phyloP scores from a whole-genome alignment of 352 stramenopile species.

The Pythium guiyangense region DNA sequence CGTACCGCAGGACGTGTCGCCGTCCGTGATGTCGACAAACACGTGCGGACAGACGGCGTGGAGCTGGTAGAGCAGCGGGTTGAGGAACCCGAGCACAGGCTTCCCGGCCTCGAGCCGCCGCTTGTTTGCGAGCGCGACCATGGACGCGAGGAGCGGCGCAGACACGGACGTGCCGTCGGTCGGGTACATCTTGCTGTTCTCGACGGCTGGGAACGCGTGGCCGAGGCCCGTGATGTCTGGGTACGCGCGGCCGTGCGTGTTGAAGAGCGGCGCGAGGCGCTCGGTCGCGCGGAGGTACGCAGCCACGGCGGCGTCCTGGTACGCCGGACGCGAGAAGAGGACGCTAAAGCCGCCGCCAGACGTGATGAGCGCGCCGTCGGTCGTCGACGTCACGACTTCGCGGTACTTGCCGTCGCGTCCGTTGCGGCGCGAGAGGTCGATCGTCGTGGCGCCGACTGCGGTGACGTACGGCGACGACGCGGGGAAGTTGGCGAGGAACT shows the following conservation, averaged over 20 bases:
- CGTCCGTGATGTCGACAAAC: slow-evolving; percentile 62
- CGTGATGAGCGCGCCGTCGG: slow-evolving; percentile 54
- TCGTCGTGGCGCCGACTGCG: slow-evolving; percentile 55
- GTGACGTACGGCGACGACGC: slow-evolving; percentile 74
- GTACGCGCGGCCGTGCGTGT: slow-evolving; percentile 40
- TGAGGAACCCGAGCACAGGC: slow-evolving; percentile 58
- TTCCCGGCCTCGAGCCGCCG: slow-evolving; percentile 26
- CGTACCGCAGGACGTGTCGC: slow-evolving; percentile 51
- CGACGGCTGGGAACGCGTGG: slow-evolving; percentile 54
- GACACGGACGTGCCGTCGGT: slow-evolving; percentile 77
- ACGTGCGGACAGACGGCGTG: slow-evolving; percentile 55
- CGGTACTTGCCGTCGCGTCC: slow-evolving; percentile 22
- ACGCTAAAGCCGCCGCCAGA: slow-evolving; percentile 70
- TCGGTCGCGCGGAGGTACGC: slow-evolving; percentile 29
- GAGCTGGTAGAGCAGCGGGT: slow-evolving; percentile 67
- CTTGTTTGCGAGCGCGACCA: slow-evolving; percentile 59
- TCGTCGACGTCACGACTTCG: slow-evolving; percentile 46
- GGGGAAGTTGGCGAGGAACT: slow-evolving; percentile 64
- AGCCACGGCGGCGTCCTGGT: slow-evolving; percentile 37
- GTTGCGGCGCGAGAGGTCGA: slow-evolving; percentile 12
- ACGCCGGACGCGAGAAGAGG: slow-evolving; percentile 39
- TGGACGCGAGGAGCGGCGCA: slow-evolving; percentile 57
- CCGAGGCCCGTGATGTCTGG: slow-evolving; percentile 65
- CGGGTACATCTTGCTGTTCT: slow-evolving; percentile 41
- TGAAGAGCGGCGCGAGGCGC: slow-evolving; percentile 25